Base-by-base conservation (phyloP, 2,329 filamentous ascomycete species). In the Talaromyces piceae region DNA sequence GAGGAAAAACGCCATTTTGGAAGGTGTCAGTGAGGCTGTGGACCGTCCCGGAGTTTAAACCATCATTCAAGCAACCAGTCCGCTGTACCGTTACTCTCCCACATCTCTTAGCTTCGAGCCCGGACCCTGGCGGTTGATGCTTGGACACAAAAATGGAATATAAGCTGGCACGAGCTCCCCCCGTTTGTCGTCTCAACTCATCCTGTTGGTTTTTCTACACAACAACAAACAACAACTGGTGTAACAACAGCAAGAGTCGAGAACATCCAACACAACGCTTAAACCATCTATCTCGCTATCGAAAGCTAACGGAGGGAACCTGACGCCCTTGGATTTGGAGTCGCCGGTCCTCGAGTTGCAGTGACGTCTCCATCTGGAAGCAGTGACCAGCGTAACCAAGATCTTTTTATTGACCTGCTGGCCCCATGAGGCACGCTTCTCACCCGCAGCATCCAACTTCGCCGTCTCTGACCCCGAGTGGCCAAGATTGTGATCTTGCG, bases 401-500 rank as follows among this genome's bases (percentile, higher is more conserved):
- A 37, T 12, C 25, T 16, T 22, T 22, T 12, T 25, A 5, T 43
- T 30, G 20, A 12, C 28, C 20, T 41, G 33, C 49, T 54, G 47
- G 45, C 51, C 51, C 47, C 48, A 54, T 54, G 51, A 27, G 37
- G 45, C 33, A 37, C 28, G 39, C 31, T 45, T 47, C 39, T 50
- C 47, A 30, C 48, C 47, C 51, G 47, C 49, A 48, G 41, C 44
- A 54, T 45, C 43, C 46, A 50, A 48, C 46, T 47, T 50, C 51
- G 51, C 51, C 47, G 39, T 47, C 51, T 30, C 48, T 54, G 37
- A 50, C 43, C 37, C 27, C 41, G 22, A 46, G 41, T 46, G 47
- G 51, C 45, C 51, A 50, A 46, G 51, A 54, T 50, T 50, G 51
- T 54, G 51, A 54, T 54, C 49, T 54, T 28, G 43, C 43, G 44